Base-by-base conservation (phyloP, 1,139 yeast species). In the Pichia sp. region DNA sequence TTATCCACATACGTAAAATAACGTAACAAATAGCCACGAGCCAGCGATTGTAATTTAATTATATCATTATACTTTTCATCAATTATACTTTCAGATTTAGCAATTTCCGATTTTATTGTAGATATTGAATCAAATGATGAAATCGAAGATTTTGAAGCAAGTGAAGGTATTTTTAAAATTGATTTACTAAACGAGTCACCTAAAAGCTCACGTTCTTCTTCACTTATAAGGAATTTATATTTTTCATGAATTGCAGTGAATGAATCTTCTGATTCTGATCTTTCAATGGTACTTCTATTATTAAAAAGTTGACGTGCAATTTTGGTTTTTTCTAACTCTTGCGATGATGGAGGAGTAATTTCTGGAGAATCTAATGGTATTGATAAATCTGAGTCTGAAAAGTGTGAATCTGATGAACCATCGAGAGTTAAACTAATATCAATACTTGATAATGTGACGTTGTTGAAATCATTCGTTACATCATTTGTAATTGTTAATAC, bases 21-120 rank as follows among this genome's bases (percentile, higher is more conserved):
- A 48, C 95, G 74, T 56, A 80, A 70, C 50, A 79, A 73, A 1
- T 87, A 83, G 30, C 91, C 93, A 59, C 87, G 73, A 10, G 85
- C 75, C 33, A 82, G 68, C 0, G 89, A 76, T 64, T 86, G 93
- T 33, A 85, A 70, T 53, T 60, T 58, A 33, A 73, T 64, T 13
- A 75, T 65, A 14, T 31, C 38, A 10, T 45, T 45, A 29, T 45
- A 44, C 25, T 51, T 44, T 31, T 36, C 34, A 13, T 36, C n/a
- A 4, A 30, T 28, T 22, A 11, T 9, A 36, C 10, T 16, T 18
- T 36, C 41, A 36, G 41, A 36, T 19, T 9, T 36, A 10, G 14
- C 41, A 36, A 18, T 5, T 18, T 10, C 25, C 3, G 41, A 18
- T 5, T 16, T 19, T 19, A 36, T 19, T 10, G 41, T 36, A 11